Conservation (phyloP, 192 early-diverging fungal genomes). For the Coemansia biformis region DNA sequence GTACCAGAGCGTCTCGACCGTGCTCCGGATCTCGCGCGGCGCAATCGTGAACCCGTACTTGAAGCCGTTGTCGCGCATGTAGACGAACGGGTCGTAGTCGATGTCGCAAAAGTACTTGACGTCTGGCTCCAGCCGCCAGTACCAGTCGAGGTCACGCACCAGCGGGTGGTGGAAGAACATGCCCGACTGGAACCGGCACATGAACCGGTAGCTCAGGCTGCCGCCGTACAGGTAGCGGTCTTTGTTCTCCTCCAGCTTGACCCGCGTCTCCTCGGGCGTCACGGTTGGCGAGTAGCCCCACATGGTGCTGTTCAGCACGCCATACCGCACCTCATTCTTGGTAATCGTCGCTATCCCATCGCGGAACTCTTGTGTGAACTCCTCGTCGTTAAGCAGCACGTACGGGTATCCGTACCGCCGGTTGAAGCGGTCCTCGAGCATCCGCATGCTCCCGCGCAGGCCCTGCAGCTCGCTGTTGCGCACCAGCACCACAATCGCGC, state of each 20-base stretch:
- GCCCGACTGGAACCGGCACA: slow-evolving; percentile 67
- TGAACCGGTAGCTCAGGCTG: slow-evolving; percentile 65
- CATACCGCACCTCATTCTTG: slow-evolving; percentile 45
- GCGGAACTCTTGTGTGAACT: slow-evolving; percentile 67
- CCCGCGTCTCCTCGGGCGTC: slow-evolving; percentile 28
- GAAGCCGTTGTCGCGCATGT: slow-evolving; percentile 62
- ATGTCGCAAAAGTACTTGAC: slow-evolving; percentile 70
- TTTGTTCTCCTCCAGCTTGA: slow-evolving; percentile 43
- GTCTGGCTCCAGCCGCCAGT: slow-evolving; percentile 72
- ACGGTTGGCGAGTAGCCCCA: slow-evolving; percentile 48
- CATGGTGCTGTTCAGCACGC: slow-evolving; percentile 24
- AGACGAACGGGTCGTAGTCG: slow-evolving; percentile 65
- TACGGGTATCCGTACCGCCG: slow-evolving; percentile 68
- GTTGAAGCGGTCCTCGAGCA: slow-evolving; percentile 70
- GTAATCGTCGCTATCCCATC: slow-evolving; percentile 41
- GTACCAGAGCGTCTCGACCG: slow-evolving; percentile 63
- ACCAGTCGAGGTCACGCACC: slow-evolving; percentile 57
- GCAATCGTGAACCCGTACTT: slow-evolving; percentile 69
- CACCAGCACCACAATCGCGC: slow-evolving; percentile 60
- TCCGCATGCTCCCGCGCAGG: slow-evolving; percentile 54
- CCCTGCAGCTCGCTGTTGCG: slow-evolving; percentile 64
- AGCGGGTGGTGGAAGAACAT: slow-evolving; percentile 62
- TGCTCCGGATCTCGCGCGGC: slow-evolving; percentile 54
- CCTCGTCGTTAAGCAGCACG: slow-evolving; percentile 71
- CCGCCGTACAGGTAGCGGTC: slow-evolving; percentile 60